Conservation (phyloP, 2,329 filamentous ascomycete species). For the Claviceps cyperi region DNA sequence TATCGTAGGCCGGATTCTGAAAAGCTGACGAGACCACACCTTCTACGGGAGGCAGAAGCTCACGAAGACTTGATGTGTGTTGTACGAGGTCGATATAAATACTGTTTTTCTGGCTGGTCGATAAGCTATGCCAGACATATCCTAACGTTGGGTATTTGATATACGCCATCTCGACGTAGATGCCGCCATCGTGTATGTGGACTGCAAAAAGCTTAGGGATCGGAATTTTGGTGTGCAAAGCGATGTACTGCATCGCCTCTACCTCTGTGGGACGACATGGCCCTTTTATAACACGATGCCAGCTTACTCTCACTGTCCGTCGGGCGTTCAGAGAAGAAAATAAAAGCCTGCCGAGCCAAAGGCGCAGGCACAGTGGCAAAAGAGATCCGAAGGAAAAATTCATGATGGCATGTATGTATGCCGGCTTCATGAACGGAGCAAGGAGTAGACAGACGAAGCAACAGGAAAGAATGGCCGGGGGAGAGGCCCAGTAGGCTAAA, state of each 20-base stretch:
- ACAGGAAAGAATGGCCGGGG: not conserved
- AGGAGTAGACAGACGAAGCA: not conserved
- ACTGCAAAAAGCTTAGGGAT: conserved; percentile 14
- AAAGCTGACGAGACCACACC: conserved; percentile 13
- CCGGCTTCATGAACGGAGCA: not conserved
- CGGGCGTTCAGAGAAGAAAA: conserved; percentile 9
- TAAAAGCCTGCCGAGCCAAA: conserved; percentile 11
- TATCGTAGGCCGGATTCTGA: conserved; percentile 11
- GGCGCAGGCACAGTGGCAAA: not conserved
- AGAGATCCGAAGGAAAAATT: not conserved
- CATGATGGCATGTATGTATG: not conserved
- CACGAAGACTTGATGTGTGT: conserved; percentile 11
- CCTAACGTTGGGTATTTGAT: conserved; percentile 10
- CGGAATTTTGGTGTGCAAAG: conserved; percentile 14
- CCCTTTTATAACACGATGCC: conserved; percentile 17
- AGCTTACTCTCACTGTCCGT: conserved; percentile 12
- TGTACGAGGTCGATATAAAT: conserved; percentile 13
- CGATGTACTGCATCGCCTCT: conserved; percentile 17
- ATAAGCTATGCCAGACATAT: conserved; percentile 10
- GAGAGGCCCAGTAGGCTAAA: not conserved
- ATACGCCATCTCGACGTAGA: conserved; percentile 17
- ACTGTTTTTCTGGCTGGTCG: conserved; percentile 8
- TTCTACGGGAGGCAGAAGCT: conserved; percentile 11
- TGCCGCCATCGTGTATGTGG: conserved; percentile 7
- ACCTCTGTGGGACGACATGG: conserved; percentile 16